Evolutionary conservation across 2,329 filamentous ascomycete species (phyloP).

Genomic region (Ceratocystis alfenasii): DNA sequence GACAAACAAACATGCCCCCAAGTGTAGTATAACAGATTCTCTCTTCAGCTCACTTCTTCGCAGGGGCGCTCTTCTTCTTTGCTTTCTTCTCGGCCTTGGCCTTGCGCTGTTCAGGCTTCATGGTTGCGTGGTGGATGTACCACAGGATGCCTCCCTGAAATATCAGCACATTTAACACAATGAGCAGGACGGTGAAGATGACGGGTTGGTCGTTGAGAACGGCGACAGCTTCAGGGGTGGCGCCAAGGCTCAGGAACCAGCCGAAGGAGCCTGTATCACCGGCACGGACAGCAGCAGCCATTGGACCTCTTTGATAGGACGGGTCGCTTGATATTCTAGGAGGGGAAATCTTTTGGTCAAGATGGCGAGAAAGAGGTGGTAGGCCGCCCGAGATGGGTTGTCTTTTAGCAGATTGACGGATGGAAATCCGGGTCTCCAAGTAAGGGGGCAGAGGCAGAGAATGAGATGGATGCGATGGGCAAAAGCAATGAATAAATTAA

Average conservation of each 20-base stretch:
- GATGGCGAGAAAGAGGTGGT: not conserved
- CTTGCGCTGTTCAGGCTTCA: constrained; percentile 50
- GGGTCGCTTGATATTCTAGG: not conserved
- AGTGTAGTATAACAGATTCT: not conserved
- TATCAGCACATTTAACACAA: constrained; percentile 41
- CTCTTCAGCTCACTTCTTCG: constrained; percentile 13
- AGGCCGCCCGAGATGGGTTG: not conserved
- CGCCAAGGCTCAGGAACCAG: constrained; percentile 45
- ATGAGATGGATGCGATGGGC: not conserved
- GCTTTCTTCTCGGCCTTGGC: constrained; percentile 36
- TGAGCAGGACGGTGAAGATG: constrained; percentile 45
- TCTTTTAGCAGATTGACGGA: not conserved
- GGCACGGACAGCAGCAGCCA: constrained; percentile 21
- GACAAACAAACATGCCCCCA: not conserved
- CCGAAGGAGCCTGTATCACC: constrained; percentile 38
- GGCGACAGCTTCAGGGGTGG: constrained; percentile 46
- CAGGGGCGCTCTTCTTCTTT: constrained; percentile 27
- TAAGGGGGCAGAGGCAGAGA: not conserved
- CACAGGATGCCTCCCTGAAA: constrained; percentile 39
- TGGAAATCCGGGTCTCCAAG: not conserved
- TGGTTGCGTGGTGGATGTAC: constrained; percentile 48
- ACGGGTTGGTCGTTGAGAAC: constrained; percentile 50
- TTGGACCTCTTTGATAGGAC: constrained; percentile 6
- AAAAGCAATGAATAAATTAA: constrained; percentile 9
- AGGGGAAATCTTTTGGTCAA: not conserved